Conservation (phyloP, 2,329 filamentous ascomycete genomes). For the Aspergillus candidus region DNA sequence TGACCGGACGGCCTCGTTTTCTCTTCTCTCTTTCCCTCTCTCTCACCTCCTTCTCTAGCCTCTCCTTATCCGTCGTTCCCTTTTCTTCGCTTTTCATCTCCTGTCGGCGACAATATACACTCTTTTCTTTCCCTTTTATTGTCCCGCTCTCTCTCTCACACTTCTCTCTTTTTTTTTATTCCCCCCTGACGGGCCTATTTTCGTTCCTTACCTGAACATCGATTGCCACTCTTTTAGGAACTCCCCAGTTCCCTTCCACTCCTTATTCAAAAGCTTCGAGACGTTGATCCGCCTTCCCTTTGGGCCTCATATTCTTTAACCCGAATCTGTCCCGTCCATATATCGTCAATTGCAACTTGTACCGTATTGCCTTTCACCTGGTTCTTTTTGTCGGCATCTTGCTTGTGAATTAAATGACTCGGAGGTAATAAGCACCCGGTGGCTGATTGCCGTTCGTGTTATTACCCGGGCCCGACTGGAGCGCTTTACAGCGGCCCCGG, state of each 20-base stretch:
- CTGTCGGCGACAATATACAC: slow-evolving; percentile 5
- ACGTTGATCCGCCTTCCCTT: background rate
- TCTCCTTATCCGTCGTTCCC: slow-evolving; percentile 6
- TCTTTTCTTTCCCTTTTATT: slow-evolving; percentile 7
- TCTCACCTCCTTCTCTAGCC: slow-evolving; percentile 6
- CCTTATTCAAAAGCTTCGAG: slow-evolving; percentile 13
- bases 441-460: background rate
- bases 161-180: slow-evolving; percentile 3
- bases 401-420: slow-evolving; percentile 10
- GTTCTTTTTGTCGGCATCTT: background rate
- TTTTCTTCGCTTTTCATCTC: slow-evolving; percentile 3
- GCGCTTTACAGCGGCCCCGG: slow-evolving; percentile 1
- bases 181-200: slow-evolving; percentile 6
- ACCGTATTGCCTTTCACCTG: background rate
- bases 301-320: slow-evolving; percentile 7
- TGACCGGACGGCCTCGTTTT: no score
- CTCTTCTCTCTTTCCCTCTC: slow-evolving; percentile 3
- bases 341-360: background rate
- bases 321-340: background rate
- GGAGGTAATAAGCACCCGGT: slow-evolving; percentile 1
- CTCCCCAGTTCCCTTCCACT: slow-evolving; percentile 20
- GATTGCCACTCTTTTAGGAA: slow-evolving; percentile 23
- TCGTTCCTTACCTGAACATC: slow-evolving; percentile 16
- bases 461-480: no score
- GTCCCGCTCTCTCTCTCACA: background rate